These are phyloP conservation scores for Nothopassalora personata DNA, from an alignment of 2,329 filamentous ascomycete genomes.

Conservation along the genomic window DNA sequence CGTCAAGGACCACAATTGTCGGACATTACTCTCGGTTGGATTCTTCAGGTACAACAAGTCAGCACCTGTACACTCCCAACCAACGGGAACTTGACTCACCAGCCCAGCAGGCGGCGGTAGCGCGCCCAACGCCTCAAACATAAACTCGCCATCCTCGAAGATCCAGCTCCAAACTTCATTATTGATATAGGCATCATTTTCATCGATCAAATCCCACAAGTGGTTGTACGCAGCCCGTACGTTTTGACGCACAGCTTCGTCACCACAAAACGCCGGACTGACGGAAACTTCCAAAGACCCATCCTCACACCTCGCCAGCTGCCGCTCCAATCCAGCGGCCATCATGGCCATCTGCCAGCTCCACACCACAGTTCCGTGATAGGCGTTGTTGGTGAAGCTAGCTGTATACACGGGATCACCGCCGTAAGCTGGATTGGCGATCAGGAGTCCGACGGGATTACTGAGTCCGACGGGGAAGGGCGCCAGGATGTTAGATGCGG, in stretches of 20 bases:
- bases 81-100: neutral
- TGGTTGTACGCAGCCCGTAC: slow-evolving; percentile 50
- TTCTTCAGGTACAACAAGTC: slow-evolving; percentile 14
- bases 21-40: slow-evolving; percentile 34
- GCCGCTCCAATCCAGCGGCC: slow-evolving; percentile 54
- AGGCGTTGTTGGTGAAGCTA: slow-evolving; percentile 54
- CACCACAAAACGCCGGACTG: slow-evolving; percentile 47
- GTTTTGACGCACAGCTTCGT: slow-evolving; percentile 41
- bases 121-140: slow-evolving; percentile 46
- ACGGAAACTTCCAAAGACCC: neutral
- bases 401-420: slow-evolving; percentile 42
- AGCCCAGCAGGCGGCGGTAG: slow-evolving; percentile 45
- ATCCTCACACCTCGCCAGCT: slow-evolving; percentile 48
- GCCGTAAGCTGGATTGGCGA: slow-evolving; percentile 58
- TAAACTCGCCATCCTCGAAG: slow-evolving; percentile 45
- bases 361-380: slow-evolving; percentile 62
- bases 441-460: slow-evolving; percentile 52
- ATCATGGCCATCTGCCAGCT: slow-evolving; percentile 62
- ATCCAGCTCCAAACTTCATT: slow-evolving; percentile 61
- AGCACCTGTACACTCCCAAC: neutral
- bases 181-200: slow-evolving; percentile 49
- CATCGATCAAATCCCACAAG: slow-evolving; percentile 56
- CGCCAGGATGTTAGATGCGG: slow-evolving; percentile 52
- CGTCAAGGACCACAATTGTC: slow-evolving; percentile 54
- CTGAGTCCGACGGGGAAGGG: slow-evolving; percentile 57